These are phyloP conservation scores for Hygrophila difformis DNA, from an alignment of 257 asterid genomes.

Conservation along the genomic window DNA sequence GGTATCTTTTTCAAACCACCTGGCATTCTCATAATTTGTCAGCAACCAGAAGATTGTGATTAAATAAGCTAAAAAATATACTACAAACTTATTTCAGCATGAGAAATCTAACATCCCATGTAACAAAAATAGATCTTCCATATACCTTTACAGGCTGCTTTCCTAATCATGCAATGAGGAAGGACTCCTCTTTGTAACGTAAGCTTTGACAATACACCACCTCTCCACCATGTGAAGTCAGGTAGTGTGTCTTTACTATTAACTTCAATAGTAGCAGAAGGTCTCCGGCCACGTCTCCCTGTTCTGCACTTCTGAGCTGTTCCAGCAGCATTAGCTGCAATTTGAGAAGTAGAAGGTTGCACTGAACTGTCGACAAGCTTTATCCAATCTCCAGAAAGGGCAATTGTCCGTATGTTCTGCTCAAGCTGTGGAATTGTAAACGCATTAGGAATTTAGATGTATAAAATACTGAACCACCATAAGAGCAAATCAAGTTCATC, in stretches of 20 bases:
- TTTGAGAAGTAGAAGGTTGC: conserved; percentile 32
- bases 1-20: conserved; percentile 51
- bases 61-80: neutral
- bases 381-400: conserved; percentile 57
- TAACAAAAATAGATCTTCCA: neutral
- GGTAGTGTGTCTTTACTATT: conserved; percentile 20
- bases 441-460: conserved; percentile 6
- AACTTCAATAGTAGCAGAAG: conserved; percentile 29
- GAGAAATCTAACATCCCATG: neutral
- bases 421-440: conserved; percentile 41
- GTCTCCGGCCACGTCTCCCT: conserved; percentile 65
- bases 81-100: neutral
- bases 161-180: conserved; percentile 39
- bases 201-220: conserved; percentile 36
- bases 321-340: conserved; percentile 29
- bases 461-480: conserved; percentile 2
- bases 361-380: conserved; percentile 45
- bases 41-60: no score
- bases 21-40: conserved; percentile 18
- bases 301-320: conserved; percentile 59
- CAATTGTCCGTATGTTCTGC: conserved; percentile 50
- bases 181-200: conserved; percentile 43
- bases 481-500: no score
- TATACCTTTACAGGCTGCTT: conserved; percentile 59
- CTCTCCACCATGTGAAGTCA: conserved; percentile 69